Evolutionary conservation across 1,284 basidiomycete species (phyloP), one percentile per base, ranked within the genome.

Genomic region (Fomitopsis palustris): DNA sequence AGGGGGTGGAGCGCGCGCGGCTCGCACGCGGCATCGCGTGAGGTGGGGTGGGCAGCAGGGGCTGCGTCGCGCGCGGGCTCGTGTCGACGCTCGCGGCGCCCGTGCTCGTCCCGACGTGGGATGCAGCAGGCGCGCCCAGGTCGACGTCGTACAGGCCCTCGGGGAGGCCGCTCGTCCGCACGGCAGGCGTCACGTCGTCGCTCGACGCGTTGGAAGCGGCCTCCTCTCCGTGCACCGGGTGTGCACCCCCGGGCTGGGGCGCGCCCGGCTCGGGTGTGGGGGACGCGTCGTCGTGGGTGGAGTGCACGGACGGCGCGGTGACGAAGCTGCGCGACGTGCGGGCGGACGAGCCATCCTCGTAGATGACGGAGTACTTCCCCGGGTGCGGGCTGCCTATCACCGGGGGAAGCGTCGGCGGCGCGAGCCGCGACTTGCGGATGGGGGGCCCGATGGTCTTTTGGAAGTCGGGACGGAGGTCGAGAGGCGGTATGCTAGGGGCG

Each of bases 391-490:
- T 67, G 25, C 63, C 65, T 29, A 61, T 62, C 27, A 66, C 76
- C 1, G 71, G 70, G 17, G 68, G 69, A 12, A 69, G 62, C 45
- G 57, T 68, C 16, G 64, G 69, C 45, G 58, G 59, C 69, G 68
- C 55, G 57, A 66, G 71, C 63, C 64, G 73, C 58, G 68, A 73
- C 63, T 67, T 73, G 55, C 69, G 68, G n/a, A 65, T 64, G 54
- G 69, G 72, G 62, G 64, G 59, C 64, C 61, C 69, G 65, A 73
- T 77, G 9, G 78, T 76, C n/a, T 77, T 77, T 25, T 78, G 77
- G 65, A 85, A 84, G 19, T 77, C 76, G 10, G 85, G 82, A 31
- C 77, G 77, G 29, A 85, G 71, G 64, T 87, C 85, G 35, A 86
- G 71, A 4, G 83, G 82, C 5, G 84, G 80, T 51, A 86, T 81